These are phyloP conservation scores for Sarcomyxa edulis DNA, from an alignment of 768 basidiomycete species.

Conservation along the genomic window DNA sequence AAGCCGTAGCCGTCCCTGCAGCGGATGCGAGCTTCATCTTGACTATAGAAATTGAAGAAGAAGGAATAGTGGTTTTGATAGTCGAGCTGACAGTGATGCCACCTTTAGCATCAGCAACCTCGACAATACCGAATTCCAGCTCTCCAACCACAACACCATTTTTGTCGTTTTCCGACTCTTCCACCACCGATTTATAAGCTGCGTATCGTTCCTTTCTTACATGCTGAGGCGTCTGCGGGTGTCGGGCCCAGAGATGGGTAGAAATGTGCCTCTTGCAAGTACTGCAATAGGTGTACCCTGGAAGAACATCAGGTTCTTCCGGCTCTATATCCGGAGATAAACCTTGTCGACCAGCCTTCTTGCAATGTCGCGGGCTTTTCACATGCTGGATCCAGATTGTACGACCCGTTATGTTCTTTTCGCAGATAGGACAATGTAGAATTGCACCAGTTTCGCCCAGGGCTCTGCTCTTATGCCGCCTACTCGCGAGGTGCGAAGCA, in stretches of 20 bases:
- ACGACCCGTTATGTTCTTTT: constrained; percentile 13
- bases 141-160: constrained; percentile 41
- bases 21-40: constrained; percentile 23
- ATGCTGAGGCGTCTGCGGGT: constrained; percentile 26
- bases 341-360: constrained; percentile 10
- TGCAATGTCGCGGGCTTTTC: constrained; percentile 12
- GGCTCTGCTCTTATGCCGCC: constrained; percentile 23
- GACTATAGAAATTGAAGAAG: constrained; percentile 21
- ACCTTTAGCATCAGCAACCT: constrained; percentile 21
- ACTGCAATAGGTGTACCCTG: constrained; percentile 19
- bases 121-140: constrained; percentile 49
- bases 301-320: constrained; percentile 16
- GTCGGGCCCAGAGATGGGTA: constrained; percentile 24
- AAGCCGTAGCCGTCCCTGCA: constrained; percentile 17
- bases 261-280: constrained; percentile 23
- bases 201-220: constrained; percentile 29
- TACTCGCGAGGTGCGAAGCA: constrained; percentile 21
- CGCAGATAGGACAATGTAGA: constrained; percentile 27
- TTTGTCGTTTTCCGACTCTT: constrained; percentile 52
- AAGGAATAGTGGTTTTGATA: constrained; percentile 24
- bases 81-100: constrained; percentile 15
- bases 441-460: constrained; percentile 14
- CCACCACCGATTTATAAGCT: constrained; percentile 35
- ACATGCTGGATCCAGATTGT: constrained; percentile 22
- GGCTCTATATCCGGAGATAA: constrained; percentile 24